phyloP scores from a whole-genome alignment of 1,139 yeast genomes.

The Kodamaea anthophila region DNA sequence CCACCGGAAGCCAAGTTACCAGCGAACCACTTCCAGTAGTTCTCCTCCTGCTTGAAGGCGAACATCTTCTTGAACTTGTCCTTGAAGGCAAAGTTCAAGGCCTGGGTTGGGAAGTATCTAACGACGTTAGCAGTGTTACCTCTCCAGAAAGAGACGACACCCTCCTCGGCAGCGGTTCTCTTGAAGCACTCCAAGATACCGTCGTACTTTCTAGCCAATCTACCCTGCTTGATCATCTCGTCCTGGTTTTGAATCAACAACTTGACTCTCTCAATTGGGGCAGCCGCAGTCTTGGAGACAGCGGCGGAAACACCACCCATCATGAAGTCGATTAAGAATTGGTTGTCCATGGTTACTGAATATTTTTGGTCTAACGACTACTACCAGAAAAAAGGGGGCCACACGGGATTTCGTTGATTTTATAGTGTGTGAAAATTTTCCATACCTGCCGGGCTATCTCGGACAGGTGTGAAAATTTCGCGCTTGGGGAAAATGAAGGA shows the following conservation, averaged over 20 bases:
- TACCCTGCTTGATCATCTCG: conserved; percentile 51
- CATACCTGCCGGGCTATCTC: conserved; percentile 6
- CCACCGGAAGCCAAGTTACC: conserved; percentile 56
- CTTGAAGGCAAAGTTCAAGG: conserved; percentile 49
- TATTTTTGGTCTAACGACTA: conserved; percentile 5
- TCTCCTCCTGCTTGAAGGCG: conserved; percentile 48
- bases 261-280: conserved; percentile 52
- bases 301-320: conserved; percentile 57
- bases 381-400: conserved; percentile 3
- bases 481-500: conserved; percentile 4
- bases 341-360: conserved; percentile 12
- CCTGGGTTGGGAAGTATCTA: conserved; percentile 54
- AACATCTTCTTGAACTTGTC: conserved; percentile 47
- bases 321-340: conserved; percentile 32
- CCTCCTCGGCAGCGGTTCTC: conserved; percentile 51
- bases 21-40: conserved; percentile 47
- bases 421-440: conserved; percentile 5
- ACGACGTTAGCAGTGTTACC: conserved; percentile 53
- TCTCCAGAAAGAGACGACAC: conserved; percentile 49
- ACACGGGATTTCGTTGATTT: conserved; percentile 3
- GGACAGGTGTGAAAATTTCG: conserved; percentile 5
- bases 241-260: conserved; percentile 50
- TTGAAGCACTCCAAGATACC: conserved; percentile 48
- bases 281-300: conserved; percentile 50
- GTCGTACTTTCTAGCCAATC: conserved; percentile 44